These are phyloP conservation scores for Monosporascus sp. DNA, from an alignment of 2,329 filamentous ascomycete species.

Conservation along the genomic window DNA sequence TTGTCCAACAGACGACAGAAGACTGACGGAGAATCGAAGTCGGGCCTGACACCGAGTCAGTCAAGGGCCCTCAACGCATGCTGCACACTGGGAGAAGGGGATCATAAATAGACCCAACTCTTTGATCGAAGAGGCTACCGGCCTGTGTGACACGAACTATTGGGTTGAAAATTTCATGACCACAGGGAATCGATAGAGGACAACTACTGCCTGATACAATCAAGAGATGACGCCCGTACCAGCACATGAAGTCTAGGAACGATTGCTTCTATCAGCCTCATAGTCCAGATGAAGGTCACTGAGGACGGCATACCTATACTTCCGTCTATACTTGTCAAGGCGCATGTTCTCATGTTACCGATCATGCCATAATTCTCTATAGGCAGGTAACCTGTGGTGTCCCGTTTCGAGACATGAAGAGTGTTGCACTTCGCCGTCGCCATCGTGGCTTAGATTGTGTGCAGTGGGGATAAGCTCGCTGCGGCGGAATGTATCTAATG, in stretches of 20 bases:
- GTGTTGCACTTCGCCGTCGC: slow-evolving; percentile 14
- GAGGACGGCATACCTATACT: slow-evolving; percentile 40
- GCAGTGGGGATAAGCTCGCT: too few relatives aligned
- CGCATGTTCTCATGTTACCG: slow-evolving; percentile 75
- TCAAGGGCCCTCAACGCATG: neutral
- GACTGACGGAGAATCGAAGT: slow-evolving; percentile 71
- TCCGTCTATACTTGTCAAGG: slow-evolving; percentile 67
- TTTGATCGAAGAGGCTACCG: too few relatives aligned
- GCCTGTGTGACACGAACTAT: too few relatives aligned
- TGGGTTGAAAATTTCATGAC: too few relatives aligned
- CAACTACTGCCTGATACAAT: neutral
- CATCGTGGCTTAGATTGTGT: slow-evolving; percentile 7
- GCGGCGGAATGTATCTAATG: too few relatives aligned
- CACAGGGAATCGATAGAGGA: too few relatives aligned
- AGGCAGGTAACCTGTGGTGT: slow-evolving; percentile 43
- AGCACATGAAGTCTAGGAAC: slow-evolving; percentile 65
- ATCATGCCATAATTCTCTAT: slow-evolving; percentile 78
- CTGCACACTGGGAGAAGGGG: too few relatives aligned
- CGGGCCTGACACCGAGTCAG: slow-evolving; percentile 46
- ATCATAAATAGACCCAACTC: too few relatives aligned
- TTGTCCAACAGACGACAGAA: slow-evolving; percentile 72
- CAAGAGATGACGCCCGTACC: slow-evolving; percentile 36
- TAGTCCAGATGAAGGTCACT: neutral
- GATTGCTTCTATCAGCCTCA: neutral
- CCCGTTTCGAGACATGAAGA: slow-evolving; percentile 19